phyloP scores from a whole-genome alignment of 805 yeast genomes.

The Priceomyces medius region DNA sequence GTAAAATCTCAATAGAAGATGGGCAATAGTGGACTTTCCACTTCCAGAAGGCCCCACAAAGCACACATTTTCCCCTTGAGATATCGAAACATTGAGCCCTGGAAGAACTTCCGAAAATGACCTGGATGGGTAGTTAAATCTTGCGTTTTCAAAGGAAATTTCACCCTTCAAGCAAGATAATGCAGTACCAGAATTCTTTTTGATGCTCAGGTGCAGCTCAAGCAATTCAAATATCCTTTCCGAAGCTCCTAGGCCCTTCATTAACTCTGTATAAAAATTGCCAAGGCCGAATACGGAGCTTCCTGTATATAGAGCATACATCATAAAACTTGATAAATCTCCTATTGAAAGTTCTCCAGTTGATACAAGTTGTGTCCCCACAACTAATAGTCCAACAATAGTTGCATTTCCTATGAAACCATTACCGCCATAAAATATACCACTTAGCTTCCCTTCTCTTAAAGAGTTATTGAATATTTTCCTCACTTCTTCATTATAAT shows the following conservation, averaged over 20 bases:
- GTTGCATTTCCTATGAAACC: constrained; percentile 84
- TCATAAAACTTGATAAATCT: constrained; percentile 86
- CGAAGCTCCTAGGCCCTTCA: constrained; percentile 98
- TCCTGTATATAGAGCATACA: constrained; percentile 94
- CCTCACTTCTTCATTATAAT: constrained; percentile 71
- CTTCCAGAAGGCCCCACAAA: constrained; percentile 97
- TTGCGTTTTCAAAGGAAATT: constrained; percentile 61
- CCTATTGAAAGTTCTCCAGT: constrained; percentile 79
- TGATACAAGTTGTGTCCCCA: constrained; percentile 82
- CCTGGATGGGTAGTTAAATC: constrained; percentile 83
- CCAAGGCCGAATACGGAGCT: constrained; percentile 90
- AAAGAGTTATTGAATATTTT: constrained; percentile 65
- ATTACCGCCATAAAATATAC: constrained; percentile 72
- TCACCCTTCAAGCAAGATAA: constrained; percentile 47
- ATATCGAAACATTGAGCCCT: constrained; percentile 56
- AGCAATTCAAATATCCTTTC: constrained; percentile 84
- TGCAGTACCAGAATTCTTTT: constrained; percentile 60
- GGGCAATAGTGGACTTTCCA: constrained; percentile 87
- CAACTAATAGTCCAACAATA: constrained; percentile 68
- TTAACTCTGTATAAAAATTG: constrained; percentile 85
- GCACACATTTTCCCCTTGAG: constrained; percentile 85
- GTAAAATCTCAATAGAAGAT: constrained; percentile 76
- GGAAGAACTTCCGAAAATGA: constrained; percentile 66
- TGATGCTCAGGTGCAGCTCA: constrained; percentile 71
- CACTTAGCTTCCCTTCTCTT: constrained; percentile 77